A percentile compares a stretch with the other conserved stretches of the same genome.
phyloP scores from a whole-genome alignment of 2,329 filamentous ascomycete species.

The Epichloe gansuensis region DNA sequence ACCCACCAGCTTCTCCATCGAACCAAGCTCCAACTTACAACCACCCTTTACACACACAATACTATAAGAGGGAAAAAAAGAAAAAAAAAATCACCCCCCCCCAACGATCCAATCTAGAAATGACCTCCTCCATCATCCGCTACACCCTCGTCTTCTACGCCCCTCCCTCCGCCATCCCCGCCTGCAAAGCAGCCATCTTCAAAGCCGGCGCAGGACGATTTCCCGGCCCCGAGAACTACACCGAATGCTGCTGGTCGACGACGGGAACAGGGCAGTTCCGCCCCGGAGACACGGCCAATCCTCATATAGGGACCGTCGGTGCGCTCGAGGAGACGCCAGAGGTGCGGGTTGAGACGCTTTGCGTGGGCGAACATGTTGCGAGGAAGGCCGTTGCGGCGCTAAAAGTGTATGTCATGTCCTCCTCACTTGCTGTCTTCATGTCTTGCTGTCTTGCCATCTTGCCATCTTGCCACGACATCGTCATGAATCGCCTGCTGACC shows the following conservation, averaged over 20 bases:
- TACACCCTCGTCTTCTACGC: conserved; percentile 31
- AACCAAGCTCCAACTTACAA: no score
- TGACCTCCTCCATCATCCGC: no score
- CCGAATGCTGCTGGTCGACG: conserved; percentile 38
- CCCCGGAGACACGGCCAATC: conserved; percentile 47
- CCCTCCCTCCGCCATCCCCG: conserved; percentile 26
- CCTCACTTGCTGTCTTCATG: no score
- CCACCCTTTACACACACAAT: no score
- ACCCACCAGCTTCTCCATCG: no score
- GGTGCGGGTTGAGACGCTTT: conserved; percentile 45
- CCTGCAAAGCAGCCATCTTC: conserved; percentile 27
- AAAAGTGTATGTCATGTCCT: conserved; percentile 40
- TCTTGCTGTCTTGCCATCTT: no score
- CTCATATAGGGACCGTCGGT: conserved; percentile 46
- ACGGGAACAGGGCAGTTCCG: conserved; percentile 53
- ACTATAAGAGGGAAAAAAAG: no score
- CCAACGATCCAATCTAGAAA: no score
- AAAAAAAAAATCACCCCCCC: no score
- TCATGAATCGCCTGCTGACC: not conserved
- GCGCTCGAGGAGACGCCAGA: no score
- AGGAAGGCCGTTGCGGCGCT: conserved; percentile 47
- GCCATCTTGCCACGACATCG: no score
- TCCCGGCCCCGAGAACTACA: conserved; percentile 33
- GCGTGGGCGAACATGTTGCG: conserved; percentile 42
- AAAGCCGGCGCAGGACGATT: no score